phyloP scores from a whole-genome alignment of 169 alveolate species.

The Cryptosporidium felis region DNA sequence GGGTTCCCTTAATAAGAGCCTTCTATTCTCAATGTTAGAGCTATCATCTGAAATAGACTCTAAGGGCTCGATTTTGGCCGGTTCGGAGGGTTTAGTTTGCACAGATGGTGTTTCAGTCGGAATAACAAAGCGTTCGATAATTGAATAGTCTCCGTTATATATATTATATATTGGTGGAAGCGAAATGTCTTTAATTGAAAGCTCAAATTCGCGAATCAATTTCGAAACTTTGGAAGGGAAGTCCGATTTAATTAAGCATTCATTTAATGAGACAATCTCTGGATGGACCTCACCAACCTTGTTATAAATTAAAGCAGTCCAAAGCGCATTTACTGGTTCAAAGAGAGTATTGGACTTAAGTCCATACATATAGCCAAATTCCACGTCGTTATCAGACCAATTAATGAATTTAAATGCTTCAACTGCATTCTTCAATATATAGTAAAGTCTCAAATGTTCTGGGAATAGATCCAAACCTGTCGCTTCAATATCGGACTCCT shows the following conservation, averaged over 20 bases:
- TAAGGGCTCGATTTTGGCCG: not conserved
- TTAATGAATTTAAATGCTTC: conserved; percentile 32
- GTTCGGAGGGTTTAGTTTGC: not conserved
- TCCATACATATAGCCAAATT: conserved; percentile 51
- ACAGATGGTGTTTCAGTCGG: not conserved
- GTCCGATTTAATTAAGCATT: conserved; percentile 1
- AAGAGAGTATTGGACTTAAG: conserved; percentile 20
- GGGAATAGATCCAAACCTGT: conserved; percentile 11
- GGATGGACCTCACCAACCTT: conserved; percentile 22
- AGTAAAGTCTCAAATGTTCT: conserved; percentile 6
- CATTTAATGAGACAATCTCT: not conserved
- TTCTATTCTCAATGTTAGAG: not conserved
- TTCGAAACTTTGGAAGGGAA: not conserved
- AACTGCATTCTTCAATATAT: conserved; percentile 11
- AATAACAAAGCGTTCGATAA: not conserved
- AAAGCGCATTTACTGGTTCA: conserved; percentile 29
- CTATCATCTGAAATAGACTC: not conserved
- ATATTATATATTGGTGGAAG: conserved; percentile 11
- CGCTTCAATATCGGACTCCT: conserved; percentile 10
- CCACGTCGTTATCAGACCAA: conserved; percentile 38
- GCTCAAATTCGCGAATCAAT: not conserved
- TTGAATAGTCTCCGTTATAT: conserved; percentile 5
- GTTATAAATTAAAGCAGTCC: conserved; percentile 21
- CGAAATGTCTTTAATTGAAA: not conserved
- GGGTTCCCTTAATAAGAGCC: not conserved